phyloP scores from a whole-genome alignment of 345 rosid species.

The Viola odorata region DNA sequence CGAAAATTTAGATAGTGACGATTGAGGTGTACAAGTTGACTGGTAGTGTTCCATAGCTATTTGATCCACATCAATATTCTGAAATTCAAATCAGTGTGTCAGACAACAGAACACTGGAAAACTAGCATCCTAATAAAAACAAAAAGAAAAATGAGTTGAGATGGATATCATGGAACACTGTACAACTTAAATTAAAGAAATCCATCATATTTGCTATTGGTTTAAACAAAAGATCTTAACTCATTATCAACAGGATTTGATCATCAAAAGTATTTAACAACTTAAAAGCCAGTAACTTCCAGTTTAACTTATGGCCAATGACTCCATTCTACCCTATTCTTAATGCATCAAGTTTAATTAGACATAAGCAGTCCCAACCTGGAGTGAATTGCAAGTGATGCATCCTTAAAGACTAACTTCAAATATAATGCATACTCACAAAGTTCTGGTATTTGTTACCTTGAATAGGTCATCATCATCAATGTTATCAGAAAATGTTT shows the following conservation, averaged over 20 bases:
- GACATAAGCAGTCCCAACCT: too few relatives aligned
- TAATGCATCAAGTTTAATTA: background rate
- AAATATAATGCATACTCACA: background rate
- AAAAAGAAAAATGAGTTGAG: constrained; percentile 10
- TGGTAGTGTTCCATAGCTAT: constrained; percentile 84
- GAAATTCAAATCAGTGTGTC: constrained; percentile 22
- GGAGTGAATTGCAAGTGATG: too few relatives aligned
- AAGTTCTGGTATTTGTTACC: constrained; percentile 39
- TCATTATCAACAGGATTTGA: background rate
- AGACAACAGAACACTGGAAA: constrained; percentile 7
- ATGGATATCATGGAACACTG: constrained; percentile 4
- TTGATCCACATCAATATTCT: constrained; percentile 91
- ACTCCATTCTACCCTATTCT: background rate
- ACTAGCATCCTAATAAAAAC: background rate
- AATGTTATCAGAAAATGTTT: constrained; percentile 46
- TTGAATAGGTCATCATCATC: constrained; percentile 82
- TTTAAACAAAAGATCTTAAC: background rate
- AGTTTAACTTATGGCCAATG: background rate
- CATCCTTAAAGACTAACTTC: too few relatives aligned
- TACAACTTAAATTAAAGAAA: background rate
- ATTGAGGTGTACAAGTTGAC: constrained; percentile 64
- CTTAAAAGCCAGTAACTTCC: background rate
- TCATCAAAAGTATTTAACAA: background rate
- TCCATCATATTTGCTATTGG: background rate
- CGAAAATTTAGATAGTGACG: constrained; percentile 51